Evolutionary conservation across 495 filamentous ascomycete species (phyloP), one percentile per base, ranked within the genome.

Genomic region (Daldinia caldariorum): DNA sequence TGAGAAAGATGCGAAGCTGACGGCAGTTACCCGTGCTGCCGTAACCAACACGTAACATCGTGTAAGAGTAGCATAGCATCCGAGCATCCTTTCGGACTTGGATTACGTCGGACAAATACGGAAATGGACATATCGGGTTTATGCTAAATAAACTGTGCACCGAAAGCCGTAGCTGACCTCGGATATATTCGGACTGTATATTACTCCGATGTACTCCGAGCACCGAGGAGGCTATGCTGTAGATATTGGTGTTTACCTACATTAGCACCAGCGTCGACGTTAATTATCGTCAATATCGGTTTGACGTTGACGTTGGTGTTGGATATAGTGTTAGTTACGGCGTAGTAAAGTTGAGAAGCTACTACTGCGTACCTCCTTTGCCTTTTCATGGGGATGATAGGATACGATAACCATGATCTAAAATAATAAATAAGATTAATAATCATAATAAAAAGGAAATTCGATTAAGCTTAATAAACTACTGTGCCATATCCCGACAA

Each of bases 401-500:
- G 43, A 47, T 47, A 47, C 9, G 41, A 45, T 47, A 47, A 39
- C n/a, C 43, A 20, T 3, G 6, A 26, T 20, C 1, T 7, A 53
- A 53, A 6, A 53, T 1, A 32, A 13, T 3, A 53, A 26, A n/a
- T 14, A 31, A 45, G 51, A 39, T 49, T 9, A n/a, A n/a, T n/a
- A n/a, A n/a, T n/a, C n/a, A n/a, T n/a, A n/a, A n/a, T n/a, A 53
- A 56, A 58, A 50, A 49, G 57, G 41, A 35, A 38, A 62, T 49
- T 14, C 26, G 16, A 60, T 31, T 57, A 65, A 58, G 70, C 58
- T 53, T 60, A 67, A 60, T 63, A 55, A 50, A 57, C 50, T 58
- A 57, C 50, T 58, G 67, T 58, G 58, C 62, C 54, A 62, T 45
- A 71, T 57, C 57, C 70, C 71, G 71, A 70, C 59, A 63, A 63